Evolutionary conservation across 2,329 filamentous ascomycete genomes (phyloP).

Genomic region (Lasiodiplodia sp.): DNA sequence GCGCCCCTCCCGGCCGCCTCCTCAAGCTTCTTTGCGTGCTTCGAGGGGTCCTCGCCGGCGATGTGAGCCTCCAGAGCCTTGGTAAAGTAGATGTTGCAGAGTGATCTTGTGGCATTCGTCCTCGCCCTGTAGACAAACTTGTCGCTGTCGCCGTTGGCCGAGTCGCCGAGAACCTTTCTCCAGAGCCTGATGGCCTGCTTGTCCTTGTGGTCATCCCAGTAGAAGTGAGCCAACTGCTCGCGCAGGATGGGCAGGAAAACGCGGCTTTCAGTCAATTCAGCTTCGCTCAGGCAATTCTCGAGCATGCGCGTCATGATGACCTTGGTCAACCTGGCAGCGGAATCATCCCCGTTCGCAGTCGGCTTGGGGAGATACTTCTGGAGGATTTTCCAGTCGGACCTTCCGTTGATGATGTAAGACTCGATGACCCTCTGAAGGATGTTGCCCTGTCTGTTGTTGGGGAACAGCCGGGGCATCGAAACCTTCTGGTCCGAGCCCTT

Average conservation of each 20-base stretch:
- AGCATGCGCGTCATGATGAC: conserved; percentile 11
- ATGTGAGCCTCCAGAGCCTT: conserved; percentile 25
- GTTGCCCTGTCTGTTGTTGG: conserved; percentile 9
- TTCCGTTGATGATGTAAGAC: conserved; percentile 14
- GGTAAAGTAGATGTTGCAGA: conserved; percentile 27
- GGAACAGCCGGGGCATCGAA: conserved; percentile 12
- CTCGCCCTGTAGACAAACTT: conserved; percentile 13
- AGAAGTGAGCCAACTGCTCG: conserved; percentile 16
- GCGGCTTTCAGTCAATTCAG: conserved; percentile 7
- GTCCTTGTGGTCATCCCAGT: conserved; percentile 23
- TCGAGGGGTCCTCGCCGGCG: conserved; percentile 18
- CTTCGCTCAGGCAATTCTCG: conserved; percentile 21
- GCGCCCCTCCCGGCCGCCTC: conserved; percentile 22
- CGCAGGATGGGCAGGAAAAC: conserved; percentile 13
- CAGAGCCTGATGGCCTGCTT: conserved; percentile 25
- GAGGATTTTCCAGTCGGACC: conserved; percentile 17
- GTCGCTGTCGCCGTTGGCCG: conserved; percentile 17
- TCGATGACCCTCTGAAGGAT: conserved; percentile 10
- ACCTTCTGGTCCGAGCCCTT: conserved; percentile 16
- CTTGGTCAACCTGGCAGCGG: conserved; percentile 6
- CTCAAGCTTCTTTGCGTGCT: conserved; percentile 12
- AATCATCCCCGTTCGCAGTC: conserved; percentile 2
- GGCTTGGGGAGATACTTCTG: conserved; percentile 19
- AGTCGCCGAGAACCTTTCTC: conserved; percentile 17
- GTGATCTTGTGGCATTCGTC: conserved; percentile 16